Evolutionary conservation across 1,139 yeast genomes (phyloP).

Genomic region (Entelexis sorbosivorans): DNA sequence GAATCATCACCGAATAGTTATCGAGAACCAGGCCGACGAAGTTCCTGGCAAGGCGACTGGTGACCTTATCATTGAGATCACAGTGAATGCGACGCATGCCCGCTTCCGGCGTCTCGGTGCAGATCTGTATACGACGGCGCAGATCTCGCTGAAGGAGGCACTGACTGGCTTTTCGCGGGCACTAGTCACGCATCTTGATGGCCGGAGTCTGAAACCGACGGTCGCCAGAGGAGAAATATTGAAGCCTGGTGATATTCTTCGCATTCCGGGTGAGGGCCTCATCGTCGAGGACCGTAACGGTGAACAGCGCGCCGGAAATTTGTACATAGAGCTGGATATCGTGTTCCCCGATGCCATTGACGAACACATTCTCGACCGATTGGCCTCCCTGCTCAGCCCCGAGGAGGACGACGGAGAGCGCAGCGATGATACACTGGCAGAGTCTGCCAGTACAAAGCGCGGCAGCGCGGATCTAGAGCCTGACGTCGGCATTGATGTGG

Average conservation of each 20-base stretch:
- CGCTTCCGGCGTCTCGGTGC: slow-evolving; percentile 48
- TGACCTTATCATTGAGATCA: slow-evolving; percentile 55
- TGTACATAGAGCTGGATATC: slow-evolving; percentile 59
- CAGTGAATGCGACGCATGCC: slow-evolving; percentile 36
- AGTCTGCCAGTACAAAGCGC: neutral
- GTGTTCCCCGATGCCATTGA: slow-evolving; percentile 68
- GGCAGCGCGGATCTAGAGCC: neutral
- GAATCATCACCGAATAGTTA: slow-evolving; percentile 48
- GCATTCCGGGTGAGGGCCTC: slow-evolving; percentile 76
- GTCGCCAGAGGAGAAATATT: slow-evolving; percentile 56
- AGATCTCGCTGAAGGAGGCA: slow-evolving; percentile 66
- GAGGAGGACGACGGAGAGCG: slow-evolving; percentile 11
- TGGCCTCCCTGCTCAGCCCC: slow-evolving; percentile 13
- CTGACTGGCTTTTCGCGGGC: slow-evolving; percentile 66
- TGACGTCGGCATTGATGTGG: slow-evolving; percentile 7
- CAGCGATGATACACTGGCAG: slow-evolving; percentile 11
- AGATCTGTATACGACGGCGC: slow-evolving; percentile 52
- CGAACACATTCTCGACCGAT: slow-evolving; percentile 18
- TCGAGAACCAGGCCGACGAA: slow-evolving; percentile 68
- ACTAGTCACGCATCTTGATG: slow-evolving; percentile 69
- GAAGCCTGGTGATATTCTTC: slow-evolving; percentile 62
- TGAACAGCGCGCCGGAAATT: slow-evolving; percentile 48
- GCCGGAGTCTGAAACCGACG: slow-evolving; percentile 55
- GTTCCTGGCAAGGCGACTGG: slow-evolving; percentile 61
- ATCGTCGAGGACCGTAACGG: slow-evolving; percentile 39